Percentiles rank a stretch among this genome's conserved stretches.
Evolutionary conservation across 2,329 filamentous ascomycete genomes (phyloP).

Genomic region (Pseudogymnoascus pannorum): DNA sequence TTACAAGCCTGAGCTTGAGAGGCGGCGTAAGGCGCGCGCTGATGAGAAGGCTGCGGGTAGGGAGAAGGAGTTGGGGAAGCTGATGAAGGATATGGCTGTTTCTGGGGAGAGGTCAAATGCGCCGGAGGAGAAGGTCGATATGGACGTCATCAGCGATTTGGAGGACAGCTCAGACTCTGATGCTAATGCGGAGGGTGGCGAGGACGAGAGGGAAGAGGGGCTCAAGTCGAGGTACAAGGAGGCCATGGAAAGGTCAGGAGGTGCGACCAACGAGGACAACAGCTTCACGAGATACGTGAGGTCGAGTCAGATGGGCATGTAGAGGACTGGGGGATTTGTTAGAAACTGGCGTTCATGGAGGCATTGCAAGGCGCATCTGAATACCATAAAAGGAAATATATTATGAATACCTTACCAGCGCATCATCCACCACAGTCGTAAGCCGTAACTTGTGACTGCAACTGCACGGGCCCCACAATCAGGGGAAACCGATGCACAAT

Average conservation of each 20-base stretch:
- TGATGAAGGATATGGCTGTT: constrained; percentile 89
- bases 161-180: constrained; percentile 47
- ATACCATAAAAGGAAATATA: constrained; percentile 20
- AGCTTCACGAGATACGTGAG: constrained; percentile 29
- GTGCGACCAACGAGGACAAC: constrained; percentile 25
- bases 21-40: constrained; percentile 66
- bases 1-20: constrained; percentile 87
- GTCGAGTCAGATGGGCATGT: constrained; percentile 28
- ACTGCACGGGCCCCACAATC: not conserved
- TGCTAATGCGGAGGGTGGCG: constrained; percentile 49
- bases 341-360: constrained; percentile 19
- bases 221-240: constrained; percentile 71
- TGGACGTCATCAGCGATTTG: constrained; percentile 29
- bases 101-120: constrained; percentile 33
- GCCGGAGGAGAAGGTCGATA: constrained; percentile 31
- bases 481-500: not conserved
- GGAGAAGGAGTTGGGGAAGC: constrained; percentile 77
- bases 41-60: constrained; percentile 63
- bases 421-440: too few relatives aligned
- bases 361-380: constrained; percentile 28
- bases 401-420: not conserved
- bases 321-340: constrained; percentile 12
- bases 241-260: constrained; percentile 52
- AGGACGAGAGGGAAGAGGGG: constrained; percentile 50
- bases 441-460: not conserved